Base-by-base conservation (phyloP, 768 basidiomycete genomes). In the Peribolospora kevripleyi region DNA sequence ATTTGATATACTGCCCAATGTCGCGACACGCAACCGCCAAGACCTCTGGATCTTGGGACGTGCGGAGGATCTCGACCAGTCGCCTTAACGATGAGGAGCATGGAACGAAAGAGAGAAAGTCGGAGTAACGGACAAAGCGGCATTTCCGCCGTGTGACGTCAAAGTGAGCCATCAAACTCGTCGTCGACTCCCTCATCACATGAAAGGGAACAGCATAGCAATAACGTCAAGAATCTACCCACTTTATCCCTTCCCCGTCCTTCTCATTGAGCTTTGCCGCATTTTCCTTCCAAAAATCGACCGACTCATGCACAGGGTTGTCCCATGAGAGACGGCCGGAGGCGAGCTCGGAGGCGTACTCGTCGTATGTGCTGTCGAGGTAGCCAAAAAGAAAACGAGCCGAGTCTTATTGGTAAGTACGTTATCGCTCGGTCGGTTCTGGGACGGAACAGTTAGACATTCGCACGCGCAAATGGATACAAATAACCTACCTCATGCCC, bases 241-340 rank as follows among this genome's bases (percentile, higher is more conserved):
- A 88, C 91, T 82, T 88, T 56, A 97, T 73, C 57, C 84, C 81
- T 62, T 81, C 77, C 60, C 80, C 74, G 63, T 86, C 81, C 54
- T 76, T 77, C 58, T 95, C 88, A 60, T 87, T 84, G 47, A 97
- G 69, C 64, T 78, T 85, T 6, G 72, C 69, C 4, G 83, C 88
- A 64, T 97, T 95, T 70, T 90, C 87, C 64, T 82, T 84, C 93
- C 93, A 98, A 70, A 98, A 98, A 42, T 86, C 79, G 57, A 95
- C 91, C 2, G 84, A 90, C 64, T 88, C 84, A 64, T 98, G 93
- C 7, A 86, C 83, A 9, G 91, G 90, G 4, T 84, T 80, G 25
- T 25, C 25, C 93, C 93, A 97, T 5, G 85, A 82, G 37, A 97
- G 70, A 65, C 87, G 86, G 2, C 90, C 88, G 4, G 83, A 84